Conservation (phyloP, 345 rosid species). For the rapeseed (Brassica napus) region DNA sequence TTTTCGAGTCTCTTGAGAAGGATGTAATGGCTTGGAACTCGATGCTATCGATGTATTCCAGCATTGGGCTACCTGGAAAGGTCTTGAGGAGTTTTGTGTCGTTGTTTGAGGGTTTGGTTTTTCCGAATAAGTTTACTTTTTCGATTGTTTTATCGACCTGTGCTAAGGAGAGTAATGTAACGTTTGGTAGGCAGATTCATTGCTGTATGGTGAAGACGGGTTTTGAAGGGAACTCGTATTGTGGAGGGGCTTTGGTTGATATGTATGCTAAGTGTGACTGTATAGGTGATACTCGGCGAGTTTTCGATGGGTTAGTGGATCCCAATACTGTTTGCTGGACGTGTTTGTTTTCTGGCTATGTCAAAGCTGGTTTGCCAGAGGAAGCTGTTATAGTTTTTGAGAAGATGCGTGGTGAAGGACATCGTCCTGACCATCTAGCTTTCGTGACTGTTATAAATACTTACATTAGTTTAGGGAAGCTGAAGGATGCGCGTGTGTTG, state of each 20-base stretch:
- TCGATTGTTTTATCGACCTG: slow-evolving; percentile 75
- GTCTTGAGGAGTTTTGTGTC: slow-evolving; percentile 47
- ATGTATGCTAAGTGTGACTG: slow-evolving; percentile 73
- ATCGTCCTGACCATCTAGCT: slow-evolving; percentile 71
- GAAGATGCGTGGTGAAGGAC: slow-evolving; percentile 56
- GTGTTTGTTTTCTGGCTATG: slow-evolving; percentile 79
- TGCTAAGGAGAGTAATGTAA: slow-evolving; percentile 50
- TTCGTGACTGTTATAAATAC: slow-evolving; percentile 64
- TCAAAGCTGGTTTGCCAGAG: slow-evolving; percentile 61
- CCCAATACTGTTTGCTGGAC: slow-evolving; percentile 88
- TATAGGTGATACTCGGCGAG: slow-evolving; percentile 56
- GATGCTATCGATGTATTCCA: slow-evolving; percentile 67
- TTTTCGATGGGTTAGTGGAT: slow-evolving; percentile 57
- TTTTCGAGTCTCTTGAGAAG: slow-evolving; percentile 50
- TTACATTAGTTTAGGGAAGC: slow-evolving; percentile 61
- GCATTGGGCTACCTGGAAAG: slow-evolving; percentile 39
- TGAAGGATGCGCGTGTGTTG: slow-evolving; percentile 62
- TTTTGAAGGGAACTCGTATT: slow-evolving; percentile 53
- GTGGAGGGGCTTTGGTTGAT: slow-evolving; percentile 75
- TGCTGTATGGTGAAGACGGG: slow-evolving; percentile 68
- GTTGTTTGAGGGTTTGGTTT: slow-evolving; percentile 44
- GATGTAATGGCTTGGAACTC: slow-evolving; percentile 83
- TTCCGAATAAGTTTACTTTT: slow-evolving; percentile 74
- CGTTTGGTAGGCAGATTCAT: slow-evolving; percentile 62
- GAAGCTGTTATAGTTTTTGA: slow-evolving; percentile 66